A percentile compares a stretch with the other conserved stretches of the same genome.
These are phyloP conservation scores for Colletotrichum caudatum DNA, from an alignment of 2,329 filamentous ascomycete genomes.

Conservation along the genomic window DNA sequence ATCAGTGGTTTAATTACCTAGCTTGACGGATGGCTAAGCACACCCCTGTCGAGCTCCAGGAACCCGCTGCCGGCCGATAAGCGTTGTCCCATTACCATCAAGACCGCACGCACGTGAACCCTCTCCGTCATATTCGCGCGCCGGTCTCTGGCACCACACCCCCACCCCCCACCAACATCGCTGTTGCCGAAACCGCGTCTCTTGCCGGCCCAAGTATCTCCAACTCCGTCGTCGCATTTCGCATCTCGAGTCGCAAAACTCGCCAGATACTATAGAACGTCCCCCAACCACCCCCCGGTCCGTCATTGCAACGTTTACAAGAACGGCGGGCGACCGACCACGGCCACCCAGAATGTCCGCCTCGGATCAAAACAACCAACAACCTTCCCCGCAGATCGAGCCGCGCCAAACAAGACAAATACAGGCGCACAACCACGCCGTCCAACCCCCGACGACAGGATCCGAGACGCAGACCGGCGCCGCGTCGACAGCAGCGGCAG, in stretches of 20 bases:
- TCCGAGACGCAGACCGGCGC: neutral
- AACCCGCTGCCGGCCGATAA: neutral
- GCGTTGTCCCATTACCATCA: neutral
- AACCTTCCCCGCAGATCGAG: neutral
- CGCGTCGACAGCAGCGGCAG: neutral
- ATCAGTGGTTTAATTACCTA: neutral
- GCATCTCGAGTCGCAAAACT: neutral
- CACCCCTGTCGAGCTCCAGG: neutral
- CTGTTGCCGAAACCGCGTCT: constrained; percentile 7
- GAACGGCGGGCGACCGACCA: neutral
- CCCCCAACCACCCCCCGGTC: neutral
- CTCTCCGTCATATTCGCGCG: constrained; percentile 1
- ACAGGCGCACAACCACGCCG: constrained; percentile 7
- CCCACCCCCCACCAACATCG: neutral
- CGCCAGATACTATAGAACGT: neutral
- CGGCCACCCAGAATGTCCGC: constrained; percentile 4
- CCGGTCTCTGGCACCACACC: neutral
- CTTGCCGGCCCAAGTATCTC: neutral
- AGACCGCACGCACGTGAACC: constrained; percentile 7
- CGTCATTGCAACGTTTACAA: neutral
- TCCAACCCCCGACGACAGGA: neutral
- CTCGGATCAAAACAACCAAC: constrained; percentile 2
- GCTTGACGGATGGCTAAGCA: neutral
- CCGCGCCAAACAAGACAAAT: neutral
- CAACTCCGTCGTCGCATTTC: constrained; percentile 2